These are phyloP conservation scores for Durotheca rogersii DNA, from an alignment of 495 filamentous ascomycete species.

Conservation along the genomic window DNA sequence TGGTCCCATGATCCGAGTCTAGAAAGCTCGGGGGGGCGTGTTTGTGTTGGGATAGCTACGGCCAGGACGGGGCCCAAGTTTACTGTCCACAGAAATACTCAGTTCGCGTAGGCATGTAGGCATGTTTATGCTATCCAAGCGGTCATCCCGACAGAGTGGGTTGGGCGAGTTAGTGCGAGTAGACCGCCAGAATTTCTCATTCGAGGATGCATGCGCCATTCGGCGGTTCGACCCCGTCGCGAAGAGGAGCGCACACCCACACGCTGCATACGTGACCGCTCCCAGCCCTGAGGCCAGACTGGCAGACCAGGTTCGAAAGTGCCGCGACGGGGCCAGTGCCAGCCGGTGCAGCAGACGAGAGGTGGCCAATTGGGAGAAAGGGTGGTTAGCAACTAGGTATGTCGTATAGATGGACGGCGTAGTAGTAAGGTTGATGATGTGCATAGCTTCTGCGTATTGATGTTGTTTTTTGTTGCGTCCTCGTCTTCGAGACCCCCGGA, in stretches of 20 bases:
- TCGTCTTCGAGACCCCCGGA: constrained; percentile 2
- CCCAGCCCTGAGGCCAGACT: too few relatives aligned
- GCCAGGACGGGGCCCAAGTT: not conserved
- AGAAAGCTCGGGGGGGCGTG: too few relatives aligned
- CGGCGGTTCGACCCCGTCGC: too few relatives aligned
- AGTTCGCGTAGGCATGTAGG: too few relatives aligned
- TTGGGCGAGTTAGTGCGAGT: not conserved
- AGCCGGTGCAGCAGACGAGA: too few relatives aligned
- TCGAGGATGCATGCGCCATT: not conserved
- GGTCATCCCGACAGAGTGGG: not conserved
- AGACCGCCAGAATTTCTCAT: not conserved
- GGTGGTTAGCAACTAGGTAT: constrained; percentile 7
- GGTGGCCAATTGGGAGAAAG: constrained; percentile 31
- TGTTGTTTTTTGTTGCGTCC: constrained; percentile 19
- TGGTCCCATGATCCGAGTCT: too few relatives aligned
- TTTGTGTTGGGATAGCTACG: not conserved
- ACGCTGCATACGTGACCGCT: constrained; percentile 27
- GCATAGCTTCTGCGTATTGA: constrained; percentile 29
- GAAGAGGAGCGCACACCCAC: too few relatives aligned
- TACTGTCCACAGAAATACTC: too few relatives aligned
- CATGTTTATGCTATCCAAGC: too few relatives aligned
- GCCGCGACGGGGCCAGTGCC: constrained; percentile 18
- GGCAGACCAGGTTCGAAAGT: constrained; percentile 16
- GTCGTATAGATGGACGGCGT: too few relatives aligned
- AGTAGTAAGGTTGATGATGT: constrained; percentile 30